Evolutionary conservation across 2,329 filamentous ascomycete genomes (phyloP).

Genomic region (Stromatinia cepivora): DNA sequence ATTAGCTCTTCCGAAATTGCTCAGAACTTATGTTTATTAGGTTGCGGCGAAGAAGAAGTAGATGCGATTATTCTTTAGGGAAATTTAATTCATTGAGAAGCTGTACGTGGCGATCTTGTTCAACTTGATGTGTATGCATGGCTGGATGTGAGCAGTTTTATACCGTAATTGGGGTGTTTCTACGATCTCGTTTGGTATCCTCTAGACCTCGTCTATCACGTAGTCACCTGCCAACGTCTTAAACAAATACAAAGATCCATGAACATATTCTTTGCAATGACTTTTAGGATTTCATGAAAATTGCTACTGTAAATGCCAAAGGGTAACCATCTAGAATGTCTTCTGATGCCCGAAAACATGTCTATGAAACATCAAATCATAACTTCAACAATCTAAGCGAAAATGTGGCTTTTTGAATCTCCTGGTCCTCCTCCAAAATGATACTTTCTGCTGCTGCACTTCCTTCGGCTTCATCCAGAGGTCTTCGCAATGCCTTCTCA

Average conservation of each 20-base stretch:
- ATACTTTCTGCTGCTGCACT: conserved; percentile 48
- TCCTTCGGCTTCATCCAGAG: conserved; percentile 39
- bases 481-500: conserved; percentile 74
- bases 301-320: not conserved
- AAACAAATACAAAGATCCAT: not conserved
- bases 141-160: not conserved
- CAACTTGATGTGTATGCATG: not conserved
- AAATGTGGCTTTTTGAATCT: conserved; percentile 80
- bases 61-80: not conserved
- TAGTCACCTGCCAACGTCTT: not conserved
- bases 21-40: conserved; percentile 41
- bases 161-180: not conserved
- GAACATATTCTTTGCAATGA: not conserved
- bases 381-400: conserved; percentile 74
- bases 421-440: conserved; percentile 81
- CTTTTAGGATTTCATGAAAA: not conserved
- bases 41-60: conserved; percentile 53
- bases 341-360: conserved; percentile 2
- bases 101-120: not conserved
- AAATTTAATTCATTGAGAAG: not conserved
- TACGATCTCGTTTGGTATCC: not conserved
- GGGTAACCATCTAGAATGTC: conserved; percentile 7
- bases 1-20: not conserved
- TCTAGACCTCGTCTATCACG: not conserved
- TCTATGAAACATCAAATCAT: conserved; percentile 44